These are phyloP conservation scores for Actinidia chinensis DNA, from an alignment of 179 eudicot species.

Conservation along the genomic window DNA sequence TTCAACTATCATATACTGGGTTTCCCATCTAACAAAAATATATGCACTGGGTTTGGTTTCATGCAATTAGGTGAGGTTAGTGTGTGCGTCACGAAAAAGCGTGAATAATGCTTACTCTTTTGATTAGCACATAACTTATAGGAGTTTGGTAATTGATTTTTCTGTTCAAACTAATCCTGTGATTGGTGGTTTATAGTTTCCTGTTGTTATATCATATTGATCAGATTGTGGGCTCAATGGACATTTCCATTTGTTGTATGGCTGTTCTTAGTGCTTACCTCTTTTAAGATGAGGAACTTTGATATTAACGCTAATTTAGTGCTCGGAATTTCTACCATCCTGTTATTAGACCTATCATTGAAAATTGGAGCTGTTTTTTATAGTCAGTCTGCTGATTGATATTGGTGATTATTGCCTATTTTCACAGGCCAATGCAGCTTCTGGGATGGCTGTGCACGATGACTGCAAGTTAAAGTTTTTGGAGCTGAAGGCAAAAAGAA, in stretches of 20 bases:
- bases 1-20: background rate
- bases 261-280: background rate
- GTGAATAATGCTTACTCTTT: background rate
- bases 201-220: too few relatives aligned
- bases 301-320: too few relatives aligned
- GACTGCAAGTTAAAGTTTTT: conserved; percentile 38
- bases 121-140: background rate
- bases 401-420: background rate
- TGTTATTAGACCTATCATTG: background rate
- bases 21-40: too few relatives aligned
- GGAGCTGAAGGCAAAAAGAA: conserved; percentile 39
- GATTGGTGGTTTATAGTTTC: background rate
- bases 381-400: background rate
- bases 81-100: background rate
- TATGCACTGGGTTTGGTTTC: too few relatives aligned
- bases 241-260: background rate
- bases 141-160: background rate
- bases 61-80: background rate
- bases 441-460: conserved; percentile 43
- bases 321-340: background rate
- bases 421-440: conserved; percentile 36
- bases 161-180: background rate
- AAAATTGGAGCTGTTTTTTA: background rate
- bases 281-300: background rate
- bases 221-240: background rate